phyloP scores from a whole-genome alignment of 306 rosid species.

The Castanea crenata region DNA sequence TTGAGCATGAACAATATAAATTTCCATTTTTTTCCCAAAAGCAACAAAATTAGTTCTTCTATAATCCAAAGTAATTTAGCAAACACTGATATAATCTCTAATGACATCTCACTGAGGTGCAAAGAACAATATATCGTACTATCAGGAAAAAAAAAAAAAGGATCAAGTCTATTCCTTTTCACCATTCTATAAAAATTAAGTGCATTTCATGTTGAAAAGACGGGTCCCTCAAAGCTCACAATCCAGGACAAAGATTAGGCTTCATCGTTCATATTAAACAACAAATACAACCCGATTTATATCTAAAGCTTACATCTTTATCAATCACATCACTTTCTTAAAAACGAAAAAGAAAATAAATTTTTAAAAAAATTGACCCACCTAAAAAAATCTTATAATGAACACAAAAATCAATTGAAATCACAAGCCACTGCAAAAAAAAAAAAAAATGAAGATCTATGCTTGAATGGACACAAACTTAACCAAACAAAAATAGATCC shows the following conservation, averaged over 20 bases:
- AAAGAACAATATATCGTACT: neutral
- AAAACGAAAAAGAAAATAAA: neutral
- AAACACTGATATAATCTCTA: neutral
- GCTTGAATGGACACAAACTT: neutral
- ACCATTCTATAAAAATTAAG: neutral
- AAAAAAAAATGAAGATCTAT: neutral
- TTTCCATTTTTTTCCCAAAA: neutral
- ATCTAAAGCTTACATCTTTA: neutral
- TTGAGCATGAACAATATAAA: neutral
- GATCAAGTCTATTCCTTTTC: no score
- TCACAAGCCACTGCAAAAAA: neutral
- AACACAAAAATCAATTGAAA: neutral
- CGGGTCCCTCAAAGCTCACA: neutral
- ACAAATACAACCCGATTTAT: neutral
- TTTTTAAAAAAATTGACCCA: neutral
- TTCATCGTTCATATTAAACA: neutral
- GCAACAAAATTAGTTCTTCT: neutral
- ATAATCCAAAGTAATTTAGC: neutral
- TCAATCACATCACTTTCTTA: neutral
- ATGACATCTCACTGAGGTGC: neutral
- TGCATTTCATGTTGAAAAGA: neutral
- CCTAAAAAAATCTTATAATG: neutral
- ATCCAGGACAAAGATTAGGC: neutral
- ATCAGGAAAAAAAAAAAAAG: neutral
- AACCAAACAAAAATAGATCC: constrained; percentile 3